These are phyloP conservation scores for Poteriospumella lacustris DNA, from an alignment of 108 stramenopile species.

Conservation along the genomic window DNA sequence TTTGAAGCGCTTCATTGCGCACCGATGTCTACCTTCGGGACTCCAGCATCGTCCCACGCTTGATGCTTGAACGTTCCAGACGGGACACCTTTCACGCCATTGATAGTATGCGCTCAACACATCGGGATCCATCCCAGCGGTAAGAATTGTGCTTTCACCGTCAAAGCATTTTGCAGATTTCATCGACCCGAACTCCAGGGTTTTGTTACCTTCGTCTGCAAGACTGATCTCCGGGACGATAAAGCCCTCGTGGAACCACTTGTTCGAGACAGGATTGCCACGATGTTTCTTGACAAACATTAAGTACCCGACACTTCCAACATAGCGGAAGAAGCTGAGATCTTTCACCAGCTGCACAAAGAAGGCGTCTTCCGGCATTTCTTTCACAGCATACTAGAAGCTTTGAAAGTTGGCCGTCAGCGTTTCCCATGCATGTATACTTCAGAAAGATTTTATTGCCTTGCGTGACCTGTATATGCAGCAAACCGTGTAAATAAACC, in stretches of 20 bases:
- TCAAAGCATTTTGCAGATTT: not conserved
- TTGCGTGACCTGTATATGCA: not conserved
- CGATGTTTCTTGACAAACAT: not conserved
- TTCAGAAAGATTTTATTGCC: not conserved
- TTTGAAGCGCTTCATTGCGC: too few species aligned
- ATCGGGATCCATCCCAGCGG: not conserved
- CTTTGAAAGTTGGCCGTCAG: not conserved
- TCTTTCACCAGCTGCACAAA: not conserved
- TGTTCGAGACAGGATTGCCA: not conserved
- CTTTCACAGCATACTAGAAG: not conserved
- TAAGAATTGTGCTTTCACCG: not conserved
- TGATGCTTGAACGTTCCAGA: not conserved
- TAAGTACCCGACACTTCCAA: not conserved
- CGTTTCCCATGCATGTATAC: not conserved
- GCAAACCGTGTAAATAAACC: too few species aligned
- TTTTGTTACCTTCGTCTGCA: not conserved
- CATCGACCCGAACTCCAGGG: not conserved
- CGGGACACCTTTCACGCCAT: not conserved
- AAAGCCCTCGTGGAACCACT: not conserved
- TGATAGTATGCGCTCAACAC: not conserved
- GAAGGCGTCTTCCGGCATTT: not conserved
- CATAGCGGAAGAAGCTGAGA: not conserved
- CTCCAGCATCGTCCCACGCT: not conserved
- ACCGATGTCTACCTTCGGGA: too few species aligned
- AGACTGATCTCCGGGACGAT: not conserved